Evolutionary conservation across 345 rosid genomes (phyloP).

Genomic region (Salix koriyanagi): DNA sequence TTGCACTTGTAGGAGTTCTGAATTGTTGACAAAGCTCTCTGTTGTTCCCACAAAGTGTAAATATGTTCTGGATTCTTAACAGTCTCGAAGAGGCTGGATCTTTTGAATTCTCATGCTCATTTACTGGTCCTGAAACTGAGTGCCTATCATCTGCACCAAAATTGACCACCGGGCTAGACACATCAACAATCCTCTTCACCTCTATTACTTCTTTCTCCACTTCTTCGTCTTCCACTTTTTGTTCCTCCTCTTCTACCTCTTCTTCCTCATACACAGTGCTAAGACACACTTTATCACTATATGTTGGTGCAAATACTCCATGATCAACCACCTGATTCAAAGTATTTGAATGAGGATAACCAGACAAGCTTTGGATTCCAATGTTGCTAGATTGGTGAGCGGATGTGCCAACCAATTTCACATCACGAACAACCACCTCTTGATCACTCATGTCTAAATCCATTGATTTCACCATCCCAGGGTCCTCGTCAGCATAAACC

Average conservation of each 20-base stretch:
- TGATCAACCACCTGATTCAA: constrained; percentile 28
- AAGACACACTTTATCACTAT: constrained; percentile 52
- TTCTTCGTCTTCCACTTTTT: constrained; percentile 48
- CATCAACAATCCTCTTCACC: constrained; percentile 45
- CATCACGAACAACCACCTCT: constrained; percentile 46
- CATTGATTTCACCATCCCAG: constrained; percentile 98
- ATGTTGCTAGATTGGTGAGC: constrained; percentile 15
- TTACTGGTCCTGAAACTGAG: background rate
- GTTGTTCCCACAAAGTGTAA: constrained; percentile 90
- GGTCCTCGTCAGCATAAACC: constrained; percentile 65
- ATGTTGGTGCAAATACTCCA: constrained; percentile 37
- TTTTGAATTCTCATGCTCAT: constrained; percentile 19
- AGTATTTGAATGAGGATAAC: constrained; percentile 26
- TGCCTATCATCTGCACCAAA: background rate
- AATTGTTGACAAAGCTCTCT: constrained; percentile 73
- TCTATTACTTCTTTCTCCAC: constrained; percentile 79
- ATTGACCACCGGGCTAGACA: constrained; percentile 3
- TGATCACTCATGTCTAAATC: constrained; percentile 86
- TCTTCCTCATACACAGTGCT: constrained; percentile 95
- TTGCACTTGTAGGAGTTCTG: constrained; percentile 34
- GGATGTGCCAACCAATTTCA: constrained; percentile 28
- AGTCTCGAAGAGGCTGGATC: constrained; percentile 57
- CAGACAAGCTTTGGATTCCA: constrained; percentile 23
- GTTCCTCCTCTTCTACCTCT: constrained; percentile 50
- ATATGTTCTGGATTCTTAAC: constrained; percentile 74